phyloP scores from a whole-genome alignment of 1,139 yeast species.

The Tardiomyces depauwii region DNA sequence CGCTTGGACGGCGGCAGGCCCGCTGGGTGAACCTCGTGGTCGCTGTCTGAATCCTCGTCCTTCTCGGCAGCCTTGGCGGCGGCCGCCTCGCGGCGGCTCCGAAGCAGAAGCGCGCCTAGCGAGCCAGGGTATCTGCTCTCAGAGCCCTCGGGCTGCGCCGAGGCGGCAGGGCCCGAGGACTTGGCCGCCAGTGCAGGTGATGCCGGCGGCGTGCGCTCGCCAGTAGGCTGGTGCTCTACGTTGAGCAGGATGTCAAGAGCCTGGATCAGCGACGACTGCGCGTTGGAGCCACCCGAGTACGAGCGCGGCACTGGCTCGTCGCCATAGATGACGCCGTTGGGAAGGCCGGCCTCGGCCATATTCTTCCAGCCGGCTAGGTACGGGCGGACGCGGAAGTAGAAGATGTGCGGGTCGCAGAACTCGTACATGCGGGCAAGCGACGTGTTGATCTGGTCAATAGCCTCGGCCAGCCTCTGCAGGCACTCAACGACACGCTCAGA shows the following conservation, averaged over 20 bases:
- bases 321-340: conserved; percentile 72
- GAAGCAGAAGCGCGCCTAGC: not conserved
- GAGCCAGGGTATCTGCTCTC: not conserved
- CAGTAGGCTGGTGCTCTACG: conserved; percentile 71
- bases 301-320: conserved; percentile 43
- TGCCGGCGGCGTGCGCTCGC: conserved; percentile 31
- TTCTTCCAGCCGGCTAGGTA: conserved; percentile 91
- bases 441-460: conserved; percentile 65
- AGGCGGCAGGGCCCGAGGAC: not conserved
- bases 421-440: conserved; percentile 79
- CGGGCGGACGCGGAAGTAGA: conserved; percentile 79
- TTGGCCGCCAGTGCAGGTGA: conserved; percentile 1
- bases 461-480: conserved; percentile 59
- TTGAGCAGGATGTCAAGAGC: conserved; percentile 68
- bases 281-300: conserved; percentile 88
- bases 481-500: conserved; percentile 30
- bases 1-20: conserved; percentile 15
- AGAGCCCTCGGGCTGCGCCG: conserved; percentile 6
- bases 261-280: conserved; percentile 84
- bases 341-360: conserved; percentile 79
- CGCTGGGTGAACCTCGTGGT: not conserved
- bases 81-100: conserved; percentile 5
- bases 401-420: conserved; percentile 89
- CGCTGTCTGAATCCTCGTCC: conserved; percentile 7
- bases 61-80: conserved; percentile 7